phyloP scores from a whole-genome alignment of 2,329 filamentous ascomycete species.

The Penicillium sp. region DNA sequence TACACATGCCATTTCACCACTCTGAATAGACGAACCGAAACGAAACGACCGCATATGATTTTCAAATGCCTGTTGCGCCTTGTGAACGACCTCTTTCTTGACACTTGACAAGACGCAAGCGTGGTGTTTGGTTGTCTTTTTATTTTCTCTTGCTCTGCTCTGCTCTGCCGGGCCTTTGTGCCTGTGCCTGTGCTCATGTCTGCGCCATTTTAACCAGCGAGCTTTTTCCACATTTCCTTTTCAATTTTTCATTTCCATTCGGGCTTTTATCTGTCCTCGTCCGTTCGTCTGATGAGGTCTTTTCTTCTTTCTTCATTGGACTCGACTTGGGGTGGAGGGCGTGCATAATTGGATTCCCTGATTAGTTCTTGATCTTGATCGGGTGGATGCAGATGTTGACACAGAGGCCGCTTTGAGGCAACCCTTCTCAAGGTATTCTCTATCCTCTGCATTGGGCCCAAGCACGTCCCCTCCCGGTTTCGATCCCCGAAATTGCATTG shows the following conservation, averaged over 20 bases:
- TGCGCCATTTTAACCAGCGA: background rate
- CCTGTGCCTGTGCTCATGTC: conserved; percentile 2
- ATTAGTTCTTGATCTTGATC: background rate
- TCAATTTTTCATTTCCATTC: background rate
- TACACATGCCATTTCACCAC: conserved; percentile 21
- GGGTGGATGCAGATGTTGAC: background rate
- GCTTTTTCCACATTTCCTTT: background rate
- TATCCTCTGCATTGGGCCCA: background rate
- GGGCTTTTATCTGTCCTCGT: background rate
- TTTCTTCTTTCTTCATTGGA: background rate
- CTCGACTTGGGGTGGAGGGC: background rate
- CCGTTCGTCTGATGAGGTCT: background rate
- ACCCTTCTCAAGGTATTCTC: background rate
- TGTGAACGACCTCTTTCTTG: conserved; percentile 16
- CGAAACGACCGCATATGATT: conserved; percentile 28
- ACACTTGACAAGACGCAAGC: conserved; percentile 22
- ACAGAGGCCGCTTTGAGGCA: background rate
- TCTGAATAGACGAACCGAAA: conserved; percentile 29
- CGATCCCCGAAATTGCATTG: background rate
- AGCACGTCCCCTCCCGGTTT: background rate
- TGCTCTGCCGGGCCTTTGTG: conserved; percentile 18
- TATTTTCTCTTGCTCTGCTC: conserved; percentile 7
- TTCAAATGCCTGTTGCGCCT: conserved; percentile 17
- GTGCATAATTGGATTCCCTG: background rate
- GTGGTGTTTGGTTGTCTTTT: conserved; percentile 28